Base-by-base conservation (phyloP, 495 filamentous ascomycete genomes). In the Clohesyomyces aquaticus region DNA sequence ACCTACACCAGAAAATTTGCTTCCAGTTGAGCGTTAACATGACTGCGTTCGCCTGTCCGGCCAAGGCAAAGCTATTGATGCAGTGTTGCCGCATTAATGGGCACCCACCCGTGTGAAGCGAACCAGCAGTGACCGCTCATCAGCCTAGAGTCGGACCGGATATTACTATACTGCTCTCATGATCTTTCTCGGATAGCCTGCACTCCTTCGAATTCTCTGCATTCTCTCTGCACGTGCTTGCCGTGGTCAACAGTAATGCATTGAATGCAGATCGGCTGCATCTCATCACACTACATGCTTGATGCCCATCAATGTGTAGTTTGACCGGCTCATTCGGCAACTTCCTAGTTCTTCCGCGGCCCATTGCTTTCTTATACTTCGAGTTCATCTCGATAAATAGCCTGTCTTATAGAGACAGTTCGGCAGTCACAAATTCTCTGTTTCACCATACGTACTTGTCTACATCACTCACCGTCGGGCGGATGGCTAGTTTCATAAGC, bases 311-410 rank as follows among this genome's bases (percentile, higher is more conserved):
- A 59, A 53, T 53, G 23, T 61, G 18, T 50, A 19, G 27, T 48
- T n/a, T 23, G 23, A 47, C 42, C 51, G 51, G 50, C 25, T 63
- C 42, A 27, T 65, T 65, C 53, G 61, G 61, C 61, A 65, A 19
- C 46, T 52, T 54, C 32, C 35, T 25, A 46, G 51, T 25, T 48
- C 19, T 62, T 48, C 49, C 26, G 49, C 27, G 55, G 41, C 29
- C n/a, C 38, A 14, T 62, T 26, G 41, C n/a, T 29, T 35, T 28
- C 38, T 45, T 18, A 52, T 28, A 10, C 49, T 16, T 14, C 47
- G 25, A 41, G 19, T 54, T 61, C 58, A 61, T 61, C 48, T 51
- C 12, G 42, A 46, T 52, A 51, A 26, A 53, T 61, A 38, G 43
- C 29, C 32, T 38, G 22, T 21, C 58, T 43, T 43, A 42, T 51